Percentiles rank a stretch among this genome's conserved stretches.
These are phyloP conservation scores for Anacardium occidentale DNA, from an alignment of 345 rosid genomes.

Conservation along the genomic window DNA sequence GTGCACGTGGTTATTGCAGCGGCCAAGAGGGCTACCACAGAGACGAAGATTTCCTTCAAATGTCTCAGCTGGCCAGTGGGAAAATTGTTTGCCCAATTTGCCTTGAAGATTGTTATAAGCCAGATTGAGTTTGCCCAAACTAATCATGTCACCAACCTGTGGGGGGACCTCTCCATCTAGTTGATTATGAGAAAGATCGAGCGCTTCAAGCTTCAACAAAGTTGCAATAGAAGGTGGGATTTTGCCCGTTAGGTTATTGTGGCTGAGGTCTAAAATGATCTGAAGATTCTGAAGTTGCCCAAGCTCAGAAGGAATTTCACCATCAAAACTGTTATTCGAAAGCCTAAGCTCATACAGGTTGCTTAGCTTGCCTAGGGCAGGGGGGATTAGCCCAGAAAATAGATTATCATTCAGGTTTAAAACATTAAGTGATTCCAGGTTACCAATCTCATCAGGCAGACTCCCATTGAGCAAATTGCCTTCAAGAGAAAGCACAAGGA, in stretches of 20 bases:
- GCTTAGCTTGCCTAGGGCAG: slow-evolving; percentile 59
- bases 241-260: slow-evolving; percentile 64
- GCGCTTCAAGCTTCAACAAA: slow-evolving; percentile 70
- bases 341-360: slow-evolving; percentile 70
- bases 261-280: slow-evolving; percentile 70
- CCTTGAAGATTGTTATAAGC: slow-evolving; percentile 77
- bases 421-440: slow-evolving; percentile 57
- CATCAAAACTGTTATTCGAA: slow-evolving; percentile 64
- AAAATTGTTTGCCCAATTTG: slow-evolving; percentile 60
- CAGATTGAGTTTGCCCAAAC: slow-evolving; percentile 76
- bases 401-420: slow-evolving; percentile 60
- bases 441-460: slow-evolving; percentile 57
- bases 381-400: slow-evolving; percentile 70
- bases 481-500: slow-evolving; percentile 70
- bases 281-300: slow-evolving; percentile 80
- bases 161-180: slow-evolving; percentile 70
- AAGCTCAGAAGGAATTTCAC: slow-evolving; percentile 67
- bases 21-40: slow-evolving; percentile 71
- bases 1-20: slow-evolving; percentile 31
- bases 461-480: slow-evolving; percentile 61
- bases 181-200: slow-evolving; percentile 79
- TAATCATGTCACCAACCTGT: slow-evolving; percentile 60
- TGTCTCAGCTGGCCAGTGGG: slow-evolving; percentile 75
- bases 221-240: slow-evolving; percentile 68
- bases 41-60: slow-evolving; percentile 69